Percentiles rank a stretch among this genome's conserved stretches.
Conservation (phyloP, 352 stramenopile genomes). For the Phytophthora vignae region DNA sequence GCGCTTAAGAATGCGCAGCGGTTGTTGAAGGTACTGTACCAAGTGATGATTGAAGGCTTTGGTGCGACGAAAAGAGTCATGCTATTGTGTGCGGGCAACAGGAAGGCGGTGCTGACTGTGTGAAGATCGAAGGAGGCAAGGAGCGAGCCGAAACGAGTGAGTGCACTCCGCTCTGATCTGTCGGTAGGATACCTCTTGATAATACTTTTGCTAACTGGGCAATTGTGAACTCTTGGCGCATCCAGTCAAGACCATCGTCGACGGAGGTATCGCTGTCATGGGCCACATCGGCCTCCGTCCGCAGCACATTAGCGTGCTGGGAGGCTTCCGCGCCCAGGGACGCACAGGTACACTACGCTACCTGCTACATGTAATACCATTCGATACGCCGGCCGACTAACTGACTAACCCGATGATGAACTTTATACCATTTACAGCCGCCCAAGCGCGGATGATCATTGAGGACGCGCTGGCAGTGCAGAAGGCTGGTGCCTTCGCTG, state of each 20-base stretch:
- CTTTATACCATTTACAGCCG: conserved; percentile 19
- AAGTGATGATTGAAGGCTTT: background rate
- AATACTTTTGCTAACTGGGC: background rate
- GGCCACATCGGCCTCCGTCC: conserved; percentile 98
- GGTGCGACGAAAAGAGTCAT: background rate
- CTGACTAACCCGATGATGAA: too few relatives aligned
- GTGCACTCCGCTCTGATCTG: background rate
- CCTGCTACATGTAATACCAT: background rate
- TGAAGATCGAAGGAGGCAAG: conserved; percentile 98
- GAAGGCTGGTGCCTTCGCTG: conserved; percentile 96
- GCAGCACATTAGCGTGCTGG: conserved; percentile 95
- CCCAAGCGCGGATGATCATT: conserved; percentile 92
- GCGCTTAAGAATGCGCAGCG: conserved; percentile 96
- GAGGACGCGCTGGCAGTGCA: conserved; percentile 97
- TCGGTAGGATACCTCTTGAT: background rate
- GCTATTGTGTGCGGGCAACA: conserved; percentile 37
- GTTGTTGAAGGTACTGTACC: conserved; percentile 80
- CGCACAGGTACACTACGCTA: conserved; percentile 81
- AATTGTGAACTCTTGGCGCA: background rate
- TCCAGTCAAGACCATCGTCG: conserved; percentile 73
- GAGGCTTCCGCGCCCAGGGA: conserved; percentile 97
- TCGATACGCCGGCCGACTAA: too few relatives aligned
- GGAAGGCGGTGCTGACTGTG: conserved; percentile 96
- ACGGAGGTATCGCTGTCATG: conserved; percentile 96
- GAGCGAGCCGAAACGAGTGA: conserved; percentile 80